phyloP scores from a whole-genome alignment of 176 grass and related monocot genomes.

The Leersia perrieri region DNA sequence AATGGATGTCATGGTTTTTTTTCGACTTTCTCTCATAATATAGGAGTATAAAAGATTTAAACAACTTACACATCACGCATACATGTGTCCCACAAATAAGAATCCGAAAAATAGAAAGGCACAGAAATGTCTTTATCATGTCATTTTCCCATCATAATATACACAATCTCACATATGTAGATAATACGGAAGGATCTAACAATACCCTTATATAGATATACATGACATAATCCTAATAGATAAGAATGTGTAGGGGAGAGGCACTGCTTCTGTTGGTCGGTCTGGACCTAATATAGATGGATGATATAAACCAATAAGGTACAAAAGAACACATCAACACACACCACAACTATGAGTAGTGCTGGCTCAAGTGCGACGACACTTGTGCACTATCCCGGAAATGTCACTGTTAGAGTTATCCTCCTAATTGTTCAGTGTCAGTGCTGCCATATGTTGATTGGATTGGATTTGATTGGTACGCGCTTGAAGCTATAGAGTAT shows the following conservation, averaged over 20 bases:
- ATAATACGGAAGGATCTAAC: not conserved
- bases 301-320: not conserved
- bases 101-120: not conserved
- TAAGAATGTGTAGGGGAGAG: constrained; percentile 6
- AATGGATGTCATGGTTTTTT: no score
- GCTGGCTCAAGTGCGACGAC: constrained; percentile 18
- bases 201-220: not conserved
- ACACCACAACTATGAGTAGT: not conserved
- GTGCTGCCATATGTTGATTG: not conserved
- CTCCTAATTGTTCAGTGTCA: not conserved
- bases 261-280: not conserved
- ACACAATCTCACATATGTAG: not conserved
- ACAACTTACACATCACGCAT: no score
- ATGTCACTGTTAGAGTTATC: constrained; percentile 17
- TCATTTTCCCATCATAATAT: not conserved
- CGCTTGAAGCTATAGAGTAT: not conserved
- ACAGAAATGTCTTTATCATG: not conserved
- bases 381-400: constrained; percentile 7
- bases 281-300: not conserved
- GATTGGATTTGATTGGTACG: constrained; percentile 28
- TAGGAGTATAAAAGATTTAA: no score
- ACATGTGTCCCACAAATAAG: not conserved
- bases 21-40: no score
- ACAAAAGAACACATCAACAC: not conserved
- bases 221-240: not conserved